Base-by-base conservation (phyloP, 2,329 filamentous ascomycete genomes). In the Fusarium clavum region DNA sequence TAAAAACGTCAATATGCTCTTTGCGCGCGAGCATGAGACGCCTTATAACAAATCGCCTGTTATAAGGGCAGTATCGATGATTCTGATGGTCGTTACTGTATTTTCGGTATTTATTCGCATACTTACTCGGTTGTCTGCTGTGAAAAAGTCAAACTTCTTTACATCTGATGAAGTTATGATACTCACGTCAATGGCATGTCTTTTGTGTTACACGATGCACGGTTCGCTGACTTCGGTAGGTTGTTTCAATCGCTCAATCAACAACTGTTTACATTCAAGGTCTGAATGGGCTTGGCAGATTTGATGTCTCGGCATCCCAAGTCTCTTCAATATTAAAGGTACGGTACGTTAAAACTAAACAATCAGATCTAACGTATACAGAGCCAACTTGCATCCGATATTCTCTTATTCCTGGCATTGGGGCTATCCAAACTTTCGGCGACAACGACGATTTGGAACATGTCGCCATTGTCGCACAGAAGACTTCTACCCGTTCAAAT, bases 31-130 rank as follows among this genome's bases (percentile, higher is more conserved):
- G 40, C 61, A 64, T 64, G 60, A 64, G 45, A 59, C 60, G 8
- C 60, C 45, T 5, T 64, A 64, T 16, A 64, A 64, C 11, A 64
- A 64, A 6, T 49, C 61, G n/a, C 60, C 60, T 6, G 22, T 64
- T 2, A 51, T 64, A 7, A 30, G 61, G 45, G 60, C 61, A 13
- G 22, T 64, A 8, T 64, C 61, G 1, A 51, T 64, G 60, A 64
- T 64, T 22, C 18, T 64, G 8, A 64, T 64, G 60, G 24, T 64
- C 3, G 52, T 64, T 0, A 51, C 52, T 0, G 27, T 64, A 22
- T 64, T 64, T 0, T 64, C 61, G 2, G 61, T 64, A 1, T 24
- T 24, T 2, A 64, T 64, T 11, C 61, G 61, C 5, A 40, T 64
- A 5, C 60, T 64, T 2, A 64, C 61, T 0, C 61, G 45, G 1